Conservation (phyloP, 192 early-diverging fungal genomes). For the Thoreauomyces humboldtii region DNA sequence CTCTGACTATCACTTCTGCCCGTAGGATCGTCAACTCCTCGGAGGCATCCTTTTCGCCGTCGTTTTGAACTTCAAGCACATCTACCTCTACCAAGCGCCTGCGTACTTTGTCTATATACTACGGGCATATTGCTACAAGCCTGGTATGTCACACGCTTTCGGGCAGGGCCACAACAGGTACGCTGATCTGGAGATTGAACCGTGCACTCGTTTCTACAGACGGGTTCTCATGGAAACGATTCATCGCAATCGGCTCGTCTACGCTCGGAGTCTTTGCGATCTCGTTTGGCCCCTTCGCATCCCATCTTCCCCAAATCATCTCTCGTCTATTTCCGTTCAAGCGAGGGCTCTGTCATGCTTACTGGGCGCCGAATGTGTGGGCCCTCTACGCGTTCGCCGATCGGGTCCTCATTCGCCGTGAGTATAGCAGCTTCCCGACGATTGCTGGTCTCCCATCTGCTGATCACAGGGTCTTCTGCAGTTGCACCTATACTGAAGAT, state of each 20-base stretch:
- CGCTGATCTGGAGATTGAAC: too few species aligned
- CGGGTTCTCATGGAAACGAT: slow-evolving; percentile 38
- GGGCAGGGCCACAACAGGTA: too few species aligned
- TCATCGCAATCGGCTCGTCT: slow-evolving; percentile 62
- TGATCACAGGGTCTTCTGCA: too few species aligned
- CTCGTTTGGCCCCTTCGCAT: slow-evolving; percentile 81
- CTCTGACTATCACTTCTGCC: not conserved
- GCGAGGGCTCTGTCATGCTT: slow-evolving; percentile 93
- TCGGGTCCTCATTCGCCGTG: slow-evolving; percentile 58
- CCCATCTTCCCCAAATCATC: slow-evolving; percentile 74
- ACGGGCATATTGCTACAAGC: slow-evolving; percentile 69
- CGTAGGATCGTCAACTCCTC: slow-evolving; percentile 54
- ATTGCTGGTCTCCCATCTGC: too few species aligned
- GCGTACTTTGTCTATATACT: slow-evolving; percentile 92
- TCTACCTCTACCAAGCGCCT: slow-evolving; percentile 77
- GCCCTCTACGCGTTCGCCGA: slow-evolving; percentile 84
- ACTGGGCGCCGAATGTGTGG: slow-evolving; percentile 98
- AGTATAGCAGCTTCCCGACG: too few species aligned
- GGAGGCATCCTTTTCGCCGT: slow-evolving; percentile 81
- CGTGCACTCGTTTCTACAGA: too few species aligned
- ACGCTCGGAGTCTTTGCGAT: slow-evolving; percentile 69
- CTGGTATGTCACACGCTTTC: too few species aligned
- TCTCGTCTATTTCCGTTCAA: slow-evolving; percentile 92
- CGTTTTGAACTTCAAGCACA: slow-evolving; percentile 96
- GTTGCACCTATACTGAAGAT: too few species aligned